These are phyloP conservation scores for Leucoagaricus sp. DNA, from an alignment of 1,284 basidiomycete genomes.

Conservation along the genomic window DNA sequence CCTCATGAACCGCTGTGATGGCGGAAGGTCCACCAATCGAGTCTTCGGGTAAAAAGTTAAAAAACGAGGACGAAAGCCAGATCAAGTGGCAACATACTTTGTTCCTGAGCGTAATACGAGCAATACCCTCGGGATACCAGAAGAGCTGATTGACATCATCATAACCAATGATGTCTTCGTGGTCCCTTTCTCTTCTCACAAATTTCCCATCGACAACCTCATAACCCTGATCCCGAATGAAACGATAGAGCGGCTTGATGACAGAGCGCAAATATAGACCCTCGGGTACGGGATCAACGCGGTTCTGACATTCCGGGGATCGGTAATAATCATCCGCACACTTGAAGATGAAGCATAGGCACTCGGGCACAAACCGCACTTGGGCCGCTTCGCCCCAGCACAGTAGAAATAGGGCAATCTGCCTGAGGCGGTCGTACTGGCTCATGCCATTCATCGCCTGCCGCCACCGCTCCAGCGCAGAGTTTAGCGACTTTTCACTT, in stretches of 20 bases:
- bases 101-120: conserved; percentile 86
- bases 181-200: conserved; percentile 90
- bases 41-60: conserved; percentile 47
- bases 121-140: conserved; percentile 99
- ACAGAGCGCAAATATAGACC: conserved; percentile 92
- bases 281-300: conserved; percentile 92
- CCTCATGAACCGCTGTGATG: conserved; percentile 91
- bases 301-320: conserved; percentile 96
- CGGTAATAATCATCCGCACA: conserved; percentile 99
- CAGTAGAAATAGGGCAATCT: conserved; percentile 94
- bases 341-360: conserved; percentile 99
- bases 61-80: conserved; percentile 1
- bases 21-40: conserved; percentile 86
- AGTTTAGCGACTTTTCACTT: conserved; percentile 84
- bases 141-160: conserved; percentile 99
- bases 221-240: conserved; percentile 97
- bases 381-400: conserved; percentile 99
- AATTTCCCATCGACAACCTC: conserved; percentile 97
- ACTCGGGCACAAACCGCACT: conserved; percentile 97
- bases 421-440: conserved; percentile 95
- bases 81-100: conserved; percentile 54
- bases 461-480: conserved; percentile 91
- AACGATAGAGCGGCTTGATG: conserved; percentile 95
- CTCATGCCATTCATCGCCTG: conserved; percentile 99
- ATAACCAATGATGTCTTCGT: conserved; percentile 96